Conservation (phyloP, 768 basidiomycete genomes). For the Amanita exitialis region DNA sequence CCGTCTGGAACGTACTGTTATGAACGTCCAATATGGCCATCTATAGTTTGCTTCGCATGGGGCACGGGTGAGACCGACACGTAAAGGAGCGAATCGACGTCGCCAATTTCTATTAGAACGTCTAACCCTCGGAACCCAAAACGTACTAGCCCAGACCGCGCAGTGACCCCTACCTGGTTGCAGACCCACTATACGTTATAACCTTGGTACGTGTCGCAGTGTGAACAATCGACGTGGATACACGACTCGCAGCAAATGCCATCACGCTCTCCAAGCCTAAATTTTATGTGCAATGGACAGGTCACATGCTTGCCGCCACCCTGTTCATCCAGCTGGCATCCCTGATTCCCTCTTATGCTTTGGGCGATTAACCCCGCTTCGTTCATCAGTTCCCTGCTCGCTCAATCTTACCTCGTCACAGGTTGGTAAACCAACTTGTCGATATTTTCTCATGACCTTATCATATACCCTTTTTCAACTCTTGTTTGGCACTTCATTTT, state of each 20-base stretch:
- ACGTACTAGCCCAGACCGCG: not conserved
- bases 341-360: not conserved
- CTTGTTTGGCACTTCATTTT: no score
- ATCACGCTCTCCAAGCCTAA: not conserved
- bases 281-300: not conserved
- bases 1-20: not conserved
- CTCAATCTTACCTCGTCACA: slow-evolving; percentile 12
- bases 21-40: not conserved
- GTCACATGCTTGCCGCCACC: not conserved
- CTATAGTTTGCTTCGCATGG: not conserved
- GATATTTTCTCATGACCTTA: no score
- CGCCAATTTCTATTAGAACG: not conserved
- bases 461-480: no score
- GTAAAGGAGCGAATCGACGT: not conserved
- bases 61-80: not conserved
- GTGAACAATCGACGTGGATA: not conserved
- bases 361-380: slow-evolving; percentile 23
- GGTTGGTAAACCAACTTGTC: no score
- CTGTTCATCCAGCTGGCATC: not conserved
- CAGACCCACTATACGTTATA: not conserved
- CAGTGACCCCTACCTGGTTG: not conserved
- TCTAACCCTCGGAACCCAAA: not conserved
- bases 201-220: not conserved
- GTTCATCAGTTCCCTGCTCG: slow-evolving; percentile 59
- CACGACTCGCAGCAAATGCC: not conserved